Evolutionary conservation across 202 grass and related monocot genomes (phyloP), one percentile per base, ranked within the genome.

Genomic region (Zizania palustris): DNA sequence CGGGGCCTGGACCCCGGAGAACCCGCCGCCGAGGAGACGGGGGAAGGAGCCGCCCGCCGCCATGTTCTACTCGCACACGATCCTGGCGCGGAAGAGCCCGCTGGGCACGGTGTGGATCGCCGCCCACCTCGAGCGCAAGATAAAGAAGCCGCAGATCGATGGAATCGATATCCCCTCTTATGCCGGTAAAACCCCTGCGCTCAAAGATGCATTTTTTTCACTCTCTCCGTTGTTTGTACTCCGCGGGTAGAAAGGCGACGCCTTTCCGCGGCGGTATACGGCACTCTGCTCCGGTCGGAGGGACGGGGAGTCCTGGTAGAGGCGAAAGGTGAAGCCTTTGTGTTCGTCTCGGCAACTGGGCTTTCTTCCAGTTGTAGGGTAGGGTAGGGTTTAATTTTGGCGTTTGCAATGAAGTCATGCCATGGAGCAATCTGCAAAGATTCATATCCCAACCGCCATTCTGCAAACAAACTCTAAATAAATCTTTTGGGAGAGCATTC

Each of bases 61-160:
- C 16, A 95, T 99, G 91, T 98, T 98, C 89, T 98, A 95, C 81
- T 94, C 89, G 12, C 96, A 91, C 72, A 87, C 87, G 16, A 78
- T 98, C 67, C 87, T 95, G 14, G 96, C 83, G 18, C 76, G 81
- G 85, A 98, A 98, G 59, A 88, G 80, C 70, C 75, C 91, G 14
- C 65, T 95, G 15, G 83, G 87, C 38, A 87, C 87, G 56, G 85
- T 98, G 49, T 98, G 91, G 96, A 87, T 98, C 66, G 96, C 96
- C 42, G 96, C 96, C 56, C 96, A 99, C 83, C 81, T 99, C 33
- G 81, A 99, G 89, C 71, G 88, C 77, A 95, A 83, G 89, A 86
- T 95, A 44, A 99, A 99, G 87, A 95, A 90, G 74, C 74, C 71
- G 63, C 95, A 94, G 77, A 80, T 98, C 77, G 91, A 98, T 34